Evolutionary conservation across 139 green algal genomes (phyloP).

Genomic region (Coelastrella sp.): DNA sequence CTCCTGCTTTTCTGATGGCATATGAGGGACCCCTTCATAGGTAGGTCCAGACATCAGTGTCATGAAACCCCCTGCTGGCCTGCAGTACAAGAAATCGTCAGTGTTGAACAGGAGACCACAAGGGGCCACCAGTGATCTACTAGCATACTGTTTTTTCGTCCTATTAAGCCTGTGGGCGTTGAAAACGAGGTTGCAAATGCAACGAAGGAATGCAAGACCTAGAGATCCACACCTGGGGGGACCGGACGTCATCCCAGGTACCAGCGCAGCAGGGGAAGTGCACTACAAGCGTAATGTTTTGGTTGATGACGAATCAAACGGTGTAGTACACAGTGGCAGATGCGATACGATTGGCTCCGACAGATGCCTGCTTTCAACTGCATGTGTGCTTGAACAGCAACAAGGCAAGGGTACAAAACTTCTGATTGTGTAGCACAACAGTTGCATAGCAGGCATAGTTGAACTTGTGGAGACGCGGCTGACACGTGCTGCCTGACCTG

Average conservation of each 20-base stretch:
- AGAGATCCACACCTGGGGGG: not conserved
- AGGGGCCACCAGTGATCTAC: not conserved
- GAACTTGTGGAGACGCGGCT: too few relatives aligned
- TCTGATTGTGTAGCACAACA: too few relatives aligned
- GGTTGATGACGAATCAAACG: not conserved
- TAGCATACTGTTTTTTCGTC: not conserved
- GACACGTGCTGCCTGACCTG: too few relatives aligned
- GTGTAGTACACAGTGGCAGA: too few relatives aligned
- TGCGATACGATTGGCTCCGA: too few relatives aligned
- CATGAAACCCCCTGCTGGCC: slow-evolving; percentile 35
- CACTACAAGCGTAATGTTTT: not conserved
- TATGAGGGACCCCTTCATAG: not conserved
- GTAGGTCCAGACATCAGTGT: slow-evolving; percentile 28
- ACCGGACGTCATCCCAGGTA: not conserved
- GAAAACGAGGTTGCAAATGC: not conserved
- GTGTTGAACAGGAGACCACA: not conserved
- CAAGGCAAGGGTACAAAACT: too few relatives aligned
- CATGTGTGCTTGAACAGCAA: too few relatives aligned
- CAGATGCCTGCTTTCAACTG: too few relatives aligned
- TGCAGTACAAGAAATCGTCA: not conserved
- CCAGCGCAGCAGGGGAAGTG: not conserved
- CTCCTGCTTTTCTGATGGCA: slow-evolving; percentile 43
- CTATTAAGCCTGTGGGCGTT: too few relatives aligned
- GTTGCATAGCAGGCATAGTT: too few relatives aligned
- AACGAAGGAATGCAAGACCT: not conserved